Base-by-base conservation (phyloP, 306 rosid genomes). In the Argentina anserina region DNA sequence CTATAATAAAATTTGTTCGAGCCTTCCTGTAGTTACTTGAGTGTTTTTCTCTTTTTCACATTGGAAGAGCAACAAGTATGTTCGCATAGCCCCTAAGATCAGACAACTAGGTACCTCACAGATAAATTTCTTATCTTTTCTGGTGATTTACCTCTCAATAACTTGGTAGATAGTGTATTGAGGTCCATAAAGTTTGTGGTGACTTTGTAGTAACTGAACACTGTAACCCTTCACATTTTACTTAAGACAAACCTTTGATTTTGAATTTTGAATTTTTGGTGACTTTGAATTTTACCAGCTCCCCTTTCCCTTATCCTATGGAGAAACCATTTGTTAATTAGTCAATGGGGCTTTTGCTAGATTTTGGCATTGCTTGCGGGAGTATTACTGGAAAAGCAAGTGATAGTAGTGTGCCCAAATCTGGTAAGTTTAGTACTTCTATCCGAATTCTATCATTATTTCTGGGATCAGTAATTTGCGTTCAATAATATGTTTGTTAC, bases 361-460 rank as follows among this genome's bases (percentile, higher is more conserved):
- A 77, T 94, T 72, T 71, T 94, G 85, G 75, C 96, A 60, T 46
- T 89, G 81, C 29, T 91, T 73, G 73, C 96, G 3, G 99, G 95
- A 72, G 91, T 88, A 56, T 75, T 94, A 55, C 81, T 94, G 83
- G 97, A 94, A 79, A 94, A 94, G 79, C 99, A 94, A 59, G 91
- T 91, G 67, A 81, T 94, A 46, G 42, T 91, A 33, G 81, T 80
- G 64, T 91, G 93, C 78, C 90, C 96, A 26, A 91, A 94, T 86
- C 77, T 91, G 83, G 97, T 88, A 79, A 81, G 90, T 77, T 36
- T 29, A 39, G n/a, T 52, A 31, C 69, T 20, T 68, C 59, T 66
- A 69, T 79, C 25, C 55, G 31, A 50, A 69, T 66, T 39, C 11
- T 60, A 20, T 9, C 40, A 21, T 23, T 15, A 39, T 49, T 55